These are phyloP conservation scores for Lupinus albus DNA, from an alignment of 306 rosid genomes.

Conservation along the genomic window DNA sequence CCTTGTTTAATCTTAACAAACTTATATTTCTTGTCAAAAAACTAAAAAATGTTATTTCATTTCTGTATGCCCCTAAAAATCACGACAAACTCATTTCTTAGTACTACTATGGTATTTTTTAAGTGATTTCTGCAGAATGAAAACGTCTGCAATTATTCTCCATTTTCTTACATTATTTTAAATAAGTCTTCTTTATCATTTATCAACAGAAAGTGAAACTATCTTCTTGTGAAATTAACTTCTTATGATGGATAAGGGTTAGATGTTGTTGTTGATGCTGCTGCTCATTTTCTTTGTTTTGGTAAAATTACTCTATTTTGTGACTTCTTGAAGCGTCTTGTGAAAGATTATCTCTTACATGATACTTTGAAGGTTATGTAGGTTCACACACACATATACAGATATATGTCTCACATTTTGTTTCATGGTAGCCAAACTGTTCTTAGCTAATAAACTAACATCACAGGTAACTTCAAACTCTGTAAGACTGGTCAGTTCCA, in stretches of 20 bases:
- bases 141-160: neutral
- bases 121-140: neutral
- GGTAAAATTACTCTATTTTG: neutral
- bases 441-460: conserved; percentile 35
- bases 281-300: conserved; percentile 16
- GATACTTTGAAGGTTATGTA: neutral
- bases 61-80: neutral
- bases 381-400: too few species aligned
- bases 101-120: neutral
- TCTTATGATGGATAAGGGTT: conserved; percentile 11
- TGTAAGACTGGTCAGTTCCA: conserved; percentile 83
- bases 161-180: neutral
- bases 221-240: neutral
- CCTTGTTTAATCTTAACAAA: neutral
- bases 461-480: conserved; percentile 81
- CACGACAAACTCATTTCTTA: neutral
- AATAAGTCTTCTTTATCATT: neutral
- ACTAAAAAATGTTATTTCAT: neutral
- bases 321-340: conserved; percentile 25
- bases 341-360: conserved; percentile 4
- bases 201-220: neutral
- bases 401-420: neutral
- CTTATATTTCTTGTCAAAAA: neutral
- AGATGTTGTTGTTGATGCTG: neutral
- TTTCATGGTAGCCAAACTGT: neutral